These are phyloP conservation scores for Gaultheria prostrata DNA, from an alignment of 148 eudicot genomes.

Conservation along the genomic window DNA sequence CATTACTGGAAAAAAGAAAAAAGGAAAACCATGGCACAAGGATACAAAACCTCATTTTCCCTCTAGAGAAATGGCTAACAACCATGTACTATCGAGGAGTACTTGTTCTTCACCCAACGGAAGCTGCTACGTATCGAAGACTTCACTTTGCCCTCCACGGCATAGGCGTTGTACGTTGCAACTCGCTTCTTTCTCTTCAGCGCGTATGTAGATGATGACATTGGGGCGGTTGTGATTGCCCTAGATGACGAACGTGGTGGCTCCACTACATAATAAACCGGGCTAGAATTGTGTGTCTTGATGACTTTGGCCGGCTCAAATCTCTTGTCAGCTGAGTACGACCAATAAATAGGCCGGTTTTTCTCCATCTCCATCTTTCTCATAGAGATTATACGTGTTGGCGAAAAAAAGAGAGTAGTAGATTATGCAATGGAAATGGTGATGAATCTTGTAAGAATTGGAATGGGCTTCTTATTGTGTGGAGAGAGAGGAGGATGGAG, in stretches of 20 bases:
- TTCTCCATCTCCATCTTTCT: not conserved
- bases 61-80: not conserved
- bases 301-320: not conserved
- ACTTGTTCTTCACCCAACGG: conserved; percentile 46
- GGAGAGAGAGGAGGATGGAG: not conserved
- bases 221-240: not conserved
- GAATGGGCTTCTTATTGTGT: not conserved
- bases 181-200: conserved; percentile 34
- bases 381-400: not conserved
- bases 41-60: not conserved
- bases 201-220: not conserved
- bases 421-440: not conserved
- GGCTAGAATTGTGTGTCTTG: not conserved
- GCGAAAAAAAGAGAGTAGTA: not conserved
- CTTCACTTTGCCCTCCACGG: conserved; percentile 35
- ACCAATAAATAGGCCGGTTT: not conserved
- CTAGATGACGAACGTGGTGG: not conserved
- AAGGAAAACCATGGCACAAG: not conserved
- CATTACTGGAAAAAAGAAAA: not conserved
- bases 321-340: not conserved
- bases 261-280: not conserved
- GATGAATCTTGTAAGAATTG: not conserved
- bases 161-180: conserved; percentile 35
- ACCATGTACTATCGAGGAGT: conserved; percentile 30
- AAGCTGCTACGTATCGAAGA: conserved; percentile 30